A percentile compares a stretch with the other conserved stretches of the same genome.
phyloP scores from a whole-genome alignment of 2,329 filamentous ascomycete species.

The Botrytis fabae region DNA sequence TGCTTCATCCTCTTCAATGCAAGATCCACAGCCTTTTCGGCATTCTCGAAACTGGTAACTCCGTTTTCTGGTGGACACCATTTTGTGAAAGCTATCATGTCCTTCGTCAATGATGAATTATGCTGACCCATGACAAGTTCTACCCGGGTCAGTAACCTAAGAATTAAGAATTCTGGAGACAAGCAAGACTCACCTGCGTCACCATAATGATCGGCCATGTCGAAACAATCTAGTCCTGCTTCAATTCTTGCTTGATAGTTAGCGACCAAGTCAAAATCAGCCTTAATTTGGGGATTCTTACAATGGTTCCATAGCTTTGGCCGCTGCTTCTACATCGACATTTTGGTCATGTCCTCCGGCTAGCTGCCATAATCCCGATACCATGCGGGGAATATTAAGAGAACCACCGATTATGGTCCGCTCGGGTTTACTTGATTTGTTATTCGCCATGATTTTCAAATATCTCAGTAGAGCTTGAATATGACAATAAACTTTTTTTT shows the following conservation, averaged over 20 bases:
- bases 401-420: constrained; percentile 16
- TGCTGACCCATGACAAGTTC: constrained; percentile 27
- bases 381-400: constrained; percentile 27
- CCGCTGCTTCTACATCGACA: constrained; percentile 25
- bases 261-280: not conserved
- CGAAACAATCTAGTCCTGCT: constrained; percentile 26
- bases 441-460: not conserved
- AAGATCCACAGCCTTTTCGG: constrained; percentile 37
- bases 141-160: not conserved
- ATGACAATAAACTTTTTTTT: not conserved
- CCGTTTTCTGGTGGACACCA: constrained; percentile 35
- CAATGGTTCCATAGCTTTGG: constrained; percentile 26
- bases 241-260: constrained; percentile 16
- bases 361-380: constrained; percentile 29
- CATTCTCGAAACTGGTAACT: constrained; percentile 27
- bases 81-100: constrained; percentile 32
- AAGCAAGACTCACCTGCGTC: constrained; percentile 18
- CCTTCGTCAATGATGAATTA: constrained; percentile 3
- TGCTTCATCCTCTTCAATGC: constrained; percentile 29
- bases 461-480: not conserved
- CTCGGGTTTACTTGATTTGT: not conserved
- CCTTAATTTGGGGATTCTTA: not conserved
- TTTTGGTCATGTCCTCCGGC: constrained; percentile 29
- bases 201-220: constrained; percentile 29
- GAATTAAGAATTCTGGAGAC: not conserved